A percentile compares a stretch with the other conserved stretches of the same genome.
Conservation (phyloP, 306 rosid species). For the Quercus mongolica region DNA sequence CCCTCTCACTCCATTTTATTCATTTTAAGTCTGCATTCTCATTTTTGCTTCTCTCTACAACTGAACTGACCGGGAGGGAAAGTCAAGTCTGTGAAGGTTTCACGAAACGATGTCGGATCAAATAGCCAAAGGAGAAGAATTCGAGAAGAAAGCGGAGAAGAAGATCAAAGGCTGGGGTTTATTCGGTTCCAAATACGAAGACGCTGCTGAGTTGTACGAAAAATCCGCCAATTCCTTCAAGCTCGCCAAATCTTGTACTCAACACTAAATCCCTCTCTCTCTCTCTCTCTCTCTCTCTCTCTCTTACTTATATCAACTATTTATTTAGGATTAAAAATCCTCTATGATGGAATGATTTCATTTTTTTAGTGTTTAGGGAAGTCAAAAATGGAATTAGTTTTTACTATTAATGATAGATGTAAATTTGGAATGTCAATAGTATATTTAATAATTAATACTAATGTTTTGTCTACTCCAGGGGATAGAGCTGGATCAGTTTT, state of each 20-base stretch:
- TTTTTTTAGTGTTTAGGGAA: no score
- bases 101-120: conserved; percentile 30
- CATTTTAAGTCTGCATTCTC: background rate
- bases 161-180: conserved; percentile 37
- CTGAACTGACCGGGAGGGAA: background rate
- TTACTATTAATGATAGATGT: no score
- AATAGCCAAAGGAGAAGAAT: conserved; percentile 30
- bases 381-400: no score
- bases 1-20: background rate
- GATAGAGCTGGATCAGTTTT: conserved; percentile 48
- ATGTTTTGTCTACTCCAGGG: conserved; percentile 20
- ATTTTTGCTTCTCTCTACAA: background rate
- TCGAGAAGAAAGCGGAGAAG: conserved; percentile 41
- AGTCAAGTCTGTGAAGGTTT: background rate
- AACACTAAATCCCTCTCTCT: background rate
- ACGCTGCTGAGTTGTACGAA: conserved; percentile 42
- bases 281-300: no score
- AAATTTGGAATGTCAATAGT: no score
- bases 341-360: no score
- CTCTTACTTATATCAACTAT: background rate
- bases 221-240: conserved; percentile 52
- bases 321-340: no score
- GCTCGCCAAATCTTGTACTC: conserved; percentile 50
- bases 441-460: no score
- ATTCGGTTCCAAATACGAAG: conserved; percentile 40